A percentile compares a stretch with the other conserved stretches of the same genome.
Evolutionary conservation across 139 green algal species (phyloP).

Genomic region (Volvox africanus): DNA sequence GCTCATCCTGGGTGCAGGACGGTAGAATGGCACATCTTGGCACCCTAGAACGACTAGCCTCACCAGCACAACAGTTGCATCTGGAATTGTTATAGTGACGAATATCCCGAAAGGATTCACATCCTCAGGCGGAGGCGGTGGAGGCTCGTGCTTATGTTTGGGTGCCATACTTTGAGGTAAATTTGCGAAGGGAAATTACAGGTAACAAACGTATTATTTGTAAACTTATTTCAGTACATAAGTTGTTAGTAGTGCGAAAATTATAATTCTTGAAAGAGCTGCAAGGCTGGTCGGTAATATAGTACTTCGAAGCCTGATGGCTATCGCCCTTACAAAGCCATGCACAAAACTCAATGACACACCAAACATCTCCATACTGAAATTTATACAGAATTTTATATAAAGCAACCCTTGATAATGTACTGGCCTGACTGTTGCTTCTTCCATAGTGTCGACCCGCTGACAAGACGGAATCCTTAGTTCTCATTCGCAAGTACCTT

Average conservation of each 20-base stretch:
- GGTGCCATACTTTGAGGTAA: conserved; percentile 25
- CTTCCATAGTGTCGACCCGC: no score
- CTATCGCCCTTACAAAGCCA: no score
- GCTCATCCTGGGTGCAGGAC: neutral
- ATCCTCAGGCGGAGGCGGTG: conserved; percentile 46
- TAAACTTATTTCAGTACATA: neutral
- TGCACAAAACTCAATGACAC: no score
- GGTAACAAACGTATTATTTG: neutral
- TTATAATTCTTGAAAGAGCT: neutral
- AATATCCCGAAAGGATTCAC: conserved; percentile 33
- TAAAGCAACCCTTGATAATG: no score
- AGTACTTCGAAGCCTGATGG: neutral
- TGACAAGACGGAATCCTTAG: no score
- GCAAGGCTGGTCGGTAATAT: neutral
- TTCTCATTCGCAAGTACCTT: no score
- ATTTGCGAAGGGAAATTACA: no score
- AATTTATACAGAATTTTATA: no score
- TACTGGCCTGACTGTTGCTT: no score
- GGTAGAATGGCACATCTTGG: neutral
- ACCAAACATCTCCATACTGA: no score
- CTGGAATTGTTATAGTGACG: neutral
- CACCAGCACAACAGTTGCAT: conserved; percentile 10
- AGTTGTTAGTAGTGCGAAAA: neutral
- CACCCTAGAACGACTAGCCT: neutral
- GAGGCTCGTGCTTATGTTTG: conserved; percentile 33